These are phyloP conservation scores for Larix sibirica DNA, from an alignment of 83 land plant genomes.

Conservation along the genomic window DNA sequence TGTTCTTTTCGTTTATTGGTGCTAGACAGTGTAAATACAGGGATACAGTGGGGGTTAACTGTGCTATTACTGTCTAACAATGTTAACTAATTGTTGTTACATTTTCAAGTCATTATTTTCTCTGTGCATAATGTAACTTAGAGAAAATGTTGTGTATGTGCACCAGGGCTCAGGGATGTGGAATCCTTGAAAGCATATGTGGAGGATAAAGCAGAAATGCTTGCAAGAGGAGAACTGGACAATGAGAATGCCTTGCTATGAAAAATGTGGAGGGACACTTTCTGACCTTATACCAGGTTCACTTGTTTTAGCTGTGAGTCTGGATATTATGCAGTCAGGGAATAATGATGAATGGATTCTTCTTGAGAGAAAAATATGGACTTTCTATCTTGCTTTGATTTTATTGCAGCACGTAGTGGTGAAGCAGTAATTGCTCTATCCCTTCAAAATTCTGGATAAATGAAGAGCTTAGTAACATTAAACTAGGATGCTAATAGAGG, in stretches of 20 bases:
- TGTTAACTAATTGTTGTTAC: neutral
- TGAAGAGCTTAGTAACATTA: neutral
- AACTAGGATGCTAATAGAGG: neutral
- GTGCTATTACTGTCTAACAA: neutral
- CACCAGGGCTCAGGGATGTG: conserved; percentile 54
- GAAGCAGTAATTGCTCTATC: neutral
- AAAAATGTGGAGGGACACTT: neutral
- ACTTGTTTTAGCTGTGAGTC: neutral
- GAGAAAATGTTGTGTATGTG: neutral
- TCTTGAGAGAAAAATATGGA: neutral
- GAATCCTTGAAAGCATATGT: conserved; percentile 55
- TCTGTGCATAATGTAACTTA: neutral
- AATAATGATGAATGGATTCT: neutral
- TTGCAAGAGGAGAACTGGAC: conserved; percentile 38
- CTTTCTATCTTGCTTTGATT: neutral
- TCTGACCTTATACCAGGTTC: neutral
- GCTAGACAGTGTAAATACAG: neutral
- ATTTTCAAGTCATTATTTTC: neutral
- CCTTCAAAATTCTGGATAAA: neutral
- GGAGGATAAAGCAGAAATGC: conserved; percentile 57
- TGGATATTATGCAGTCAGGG: neutral
- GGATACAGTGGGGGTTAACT: neutral
- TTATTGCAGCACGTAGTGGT: neutral
- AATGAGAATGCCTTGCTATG: conserved; percentile 27
- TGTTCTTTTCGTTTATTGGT: neutral